Evolutionary conservation across 352 stramenopile genomes (phyloP).

Genomic region (Phytophthora quininea): DNA sequence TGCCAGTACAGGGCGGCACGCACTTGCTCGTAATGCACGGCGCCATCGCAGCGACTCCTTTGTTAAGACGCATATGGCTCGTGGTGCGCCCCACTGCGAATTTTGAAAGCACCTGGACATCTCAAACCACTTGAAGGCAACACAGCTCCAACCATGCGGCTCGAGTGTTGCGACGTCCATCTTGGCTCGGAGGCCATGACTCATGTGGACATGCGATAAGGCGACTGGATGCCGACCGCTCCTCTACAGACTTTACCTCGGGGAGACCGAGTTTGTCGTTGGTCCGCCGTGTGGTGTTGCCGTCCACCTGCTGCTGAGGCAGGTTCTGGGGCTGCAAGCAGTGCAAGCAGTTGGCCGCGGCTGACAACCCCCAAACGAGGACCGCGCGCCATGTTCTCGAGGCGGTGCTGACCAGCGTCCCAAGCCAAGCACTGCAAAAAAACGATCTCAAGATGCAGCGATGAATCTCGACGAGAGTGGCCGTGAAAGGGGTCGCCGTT

Average conservation of each 20-base stretch:
- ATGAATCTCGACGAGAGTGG: not conserved
- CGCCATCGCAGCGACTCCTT: too few relatives aligned
- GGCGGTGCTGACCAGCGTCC: not conserved
- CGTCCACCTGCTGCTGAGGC: constrained; percentile 17
- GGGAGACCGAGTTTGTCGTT: not conserved
- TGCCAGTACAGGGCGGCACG: not conserved
- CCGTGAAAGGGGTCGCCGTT: not conserved
- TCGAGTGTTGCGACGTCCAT: too few relatives aligned
- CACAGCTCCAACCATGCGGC: too few relatives aligned
- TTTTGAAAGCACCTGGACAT: too few relatives aligned
- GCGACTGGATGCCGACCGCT: constrained; percentile 2
- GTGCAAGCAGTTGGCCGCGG: constrained; percentile 15
- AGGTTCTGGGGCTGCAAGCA: constrained; percentile 15
- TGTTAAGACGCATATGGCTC: too few relatives aligned
- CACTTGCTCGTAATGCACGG: not conserved
- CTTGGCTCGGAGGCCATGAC: not conserved
- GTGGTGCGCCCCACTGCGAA: too few relatives aligned
- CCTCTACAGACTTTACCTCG: constrained; percentile 18
- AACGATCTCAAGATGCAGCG: not conserved
- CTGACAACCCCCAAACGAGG: not conserved
- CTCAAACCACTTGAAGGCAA: constrained; percentile 6
- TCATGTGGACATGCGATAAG: not conserved
- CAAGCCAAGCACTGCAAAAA: not conserved
- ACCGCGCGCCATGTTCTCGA: not conserved
- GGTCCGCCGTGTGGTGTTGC: constrained; percentile 10